Percentiles rank a stretch among this genome's conserved stretches.
These are phyloP conservation scores for Trypanosoma scelopori DNA, from an alignment of 208 protist genomes.

Conservation along the genomic window DNA sequence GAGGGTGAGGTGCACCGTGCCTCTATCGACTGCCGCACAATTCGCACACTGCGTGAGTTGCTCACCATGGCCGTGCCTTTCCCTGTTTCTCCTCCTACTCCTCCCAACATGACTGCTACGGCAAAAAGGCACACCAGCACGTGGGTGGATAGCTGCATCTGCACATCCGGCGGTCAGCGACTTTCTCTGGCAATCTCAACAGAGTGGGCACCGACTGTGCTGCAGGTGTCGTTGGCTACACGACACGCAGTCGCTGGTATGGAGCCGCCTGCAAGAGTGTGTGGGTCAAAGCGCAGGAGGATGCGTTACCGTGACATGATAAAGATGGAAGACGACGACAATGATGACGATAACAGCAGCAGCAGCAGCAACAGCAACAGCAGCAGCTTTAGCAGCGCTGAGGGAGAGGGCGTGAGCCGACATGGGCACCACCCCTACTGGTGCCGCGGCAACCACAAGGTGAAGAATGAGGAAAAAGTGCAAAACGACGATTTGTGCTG, in stretches of 20 bases:
- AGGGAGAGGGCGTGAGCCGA: background rate
- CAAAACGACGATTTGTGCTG: background rate
- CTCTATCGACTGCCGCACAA: slow-evolving; percentile 20
- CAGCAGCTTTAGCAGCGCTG: background rate
- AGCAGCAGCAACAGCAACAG: slow-evolving; percentile 1
- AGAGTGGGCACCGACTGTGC: slow-evolving; percentile 14
- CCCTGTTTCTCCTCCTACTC: background rate
- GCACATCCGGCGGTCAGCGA: slow-evolving; percentile 25
- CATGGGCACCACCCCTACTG: background rate
- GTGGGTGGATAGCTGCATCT: slow-evolving; percentile 25
- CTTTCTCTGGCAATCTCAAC: slow-evolving; percentile 21
- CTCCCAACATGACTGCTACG: background rate
- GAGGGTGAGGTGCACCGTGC: slow-evolving; percentile 4
- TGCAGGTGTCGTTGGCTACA: slow-evolving; percentile 14
- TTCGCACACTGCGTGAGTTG: slow-evolving; percentile 22
- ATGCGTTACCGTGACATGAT: background rate
- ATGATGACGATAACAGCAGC: background rate
- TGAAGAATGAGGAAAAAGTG: background rate
- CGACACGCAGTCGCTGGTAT: background rate
- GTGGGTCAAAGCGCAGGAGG: background rate
- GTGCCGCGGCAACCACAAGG: background rate
- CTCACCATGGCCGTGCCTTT: slow-evolving; percentile 9
- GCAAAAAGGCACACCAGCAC: background rate
- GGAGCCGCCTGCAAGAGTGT: background rate
- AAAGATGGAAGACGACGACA: slow-evolving; percentile 1